phyloP scores from a whole-genome alignment of 106 monocot species.

The Ottelia alismoides region DNA sequence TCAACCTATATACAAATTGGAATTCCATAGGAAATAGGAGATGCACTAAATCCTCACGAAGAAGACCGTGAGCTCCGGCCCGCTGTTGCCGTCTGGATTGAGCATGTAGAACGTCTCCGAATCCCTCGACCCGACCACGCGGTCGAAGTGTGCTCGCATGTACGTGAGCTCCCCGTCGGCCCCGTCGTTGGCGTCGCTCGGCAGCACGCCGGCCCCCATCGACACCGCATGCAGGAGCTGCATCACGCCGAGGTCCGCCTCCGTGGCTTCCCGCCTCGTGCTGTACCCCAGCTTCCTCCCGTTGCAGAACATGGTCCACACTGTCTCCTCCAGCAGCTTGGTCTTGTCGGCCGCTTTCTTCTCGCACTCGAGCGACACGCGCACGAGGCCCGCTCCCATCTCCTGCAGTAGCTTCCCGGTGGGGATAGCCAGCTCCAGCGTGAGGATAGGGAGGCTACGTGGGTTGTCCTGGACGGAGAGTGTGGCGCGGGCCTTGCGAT shows the following conservation, averaged over 20 bases:
- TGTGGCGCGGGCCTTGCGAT: constrained; percentile 14
- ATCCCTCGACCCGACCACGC: too few species aligned
- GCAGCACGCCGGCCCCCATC: too few species aligned
- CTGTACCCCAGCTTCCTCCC: too few species aligned
- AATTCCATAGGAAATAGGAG: too few species aligned
- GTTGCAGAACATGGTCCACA: too few species aligned
- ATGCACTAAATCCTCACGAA: constrained; percentile 63
- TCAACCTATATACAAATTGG: too few species aligned
- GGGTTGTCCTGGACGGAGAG: constrained; percentile 16
- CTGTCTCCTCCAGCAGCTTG: constrained; percentile 51
- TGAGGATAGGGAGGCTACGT: too few species aligned
- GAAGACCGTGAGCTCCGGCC: too few species aligned
- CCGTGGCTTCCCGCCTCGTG: constrained; percentile 33
- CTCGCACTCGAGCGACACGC: constrained; percentile 74
- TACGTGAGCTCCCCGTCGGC: constrained; percentile 56
- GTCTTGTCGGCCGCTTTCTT: constrained; percentile 27
- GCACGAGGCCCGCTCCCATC: constrained; percentile 40
- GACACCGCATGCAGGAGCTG: constrained; percentile 54
- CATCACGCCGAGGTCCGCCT: constrained; percentile 42
- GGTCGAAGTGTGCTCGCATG: constrained; percentile 58
- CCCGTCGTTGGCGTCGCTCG: constrained; percentile 21
- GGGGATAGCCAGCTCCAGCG: too few species aligned
- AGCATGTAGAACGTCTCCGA: too few species aligned
- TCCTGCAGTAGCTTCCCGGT: constrained; percentile 69
- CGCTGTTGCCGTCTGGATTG: too few species aligned